phyloP scores from a whole-genome alignment of 768 basidiomycete genomes.

The Phylloporus sp. region DNA sequence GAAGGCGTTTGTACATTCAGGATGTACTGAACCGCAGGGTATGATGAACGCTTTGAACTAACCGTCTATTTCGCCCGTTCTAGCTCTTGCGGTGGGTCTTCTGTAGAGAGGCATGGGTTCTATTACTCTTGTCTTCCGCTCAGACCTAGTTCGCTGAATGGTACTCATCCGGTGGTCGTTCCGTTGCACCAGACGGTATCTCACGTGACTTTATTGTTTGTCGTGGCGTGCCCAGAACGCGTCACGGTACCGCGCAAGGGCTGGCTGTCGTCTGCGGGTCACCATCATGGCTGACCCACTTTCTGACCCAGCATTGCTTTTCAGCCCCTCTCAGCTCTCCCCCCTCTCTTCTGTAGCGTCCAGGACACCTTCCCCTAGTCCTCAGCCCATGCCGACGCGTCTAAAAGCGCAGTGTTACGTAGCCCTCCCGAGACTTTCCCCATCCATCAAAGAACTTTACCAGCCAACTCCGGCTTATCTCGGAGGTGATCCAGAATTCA shows the following conservation, averaged over 20 bases:
- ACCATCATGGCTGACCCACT: not conserved
- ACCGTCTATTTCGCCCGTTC: constrained; percentile 85
- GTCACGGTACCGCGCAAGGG: constrained; percentile 4
- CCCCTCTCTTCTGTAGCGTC: constrained; percentile 14
- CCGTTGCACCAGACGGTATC: too few species aligned
- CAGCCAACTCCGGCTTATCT: constrained; percentile 33
- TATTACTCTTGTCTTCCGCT: constrained; percentile 43
- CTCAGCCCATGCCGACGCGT: constrained; percentile 11
- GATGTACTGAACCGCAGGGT: not conserved
- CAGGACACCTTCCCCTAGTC: constrained; percentile 3
- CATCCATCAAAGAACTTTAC: constrained; percentile 41
- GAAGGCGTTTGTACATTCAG: not conserved
- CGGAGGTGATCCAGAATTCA: constrained; percentile 33
- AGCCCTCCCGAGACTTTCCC: constrained; percentile 34
- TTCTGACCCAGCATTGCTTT: constrained; percentile 16
- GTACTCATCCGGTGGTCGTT: too few species aligned
- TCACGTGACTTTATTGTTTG: not conserved
- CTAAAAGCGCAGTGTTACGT: constrained; percentile 31
- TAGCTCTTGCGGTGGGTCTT: constrained; percentile 48
- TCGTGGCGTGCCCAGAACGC: constrained; percentile 1
- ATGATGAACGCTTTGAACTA: constrained; percentile 26
- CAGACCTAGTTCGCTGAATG: too few species aligned
- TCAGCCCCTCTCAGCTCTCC: constrained; percentile 10
- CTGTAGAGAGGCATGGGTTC: constrained; percentile 59
- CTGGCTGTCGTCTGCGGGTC: not conserved